Conservation (phyloP, 2,329 filamentous ascomycete genomes). For the Knufia petricola region DNA sequence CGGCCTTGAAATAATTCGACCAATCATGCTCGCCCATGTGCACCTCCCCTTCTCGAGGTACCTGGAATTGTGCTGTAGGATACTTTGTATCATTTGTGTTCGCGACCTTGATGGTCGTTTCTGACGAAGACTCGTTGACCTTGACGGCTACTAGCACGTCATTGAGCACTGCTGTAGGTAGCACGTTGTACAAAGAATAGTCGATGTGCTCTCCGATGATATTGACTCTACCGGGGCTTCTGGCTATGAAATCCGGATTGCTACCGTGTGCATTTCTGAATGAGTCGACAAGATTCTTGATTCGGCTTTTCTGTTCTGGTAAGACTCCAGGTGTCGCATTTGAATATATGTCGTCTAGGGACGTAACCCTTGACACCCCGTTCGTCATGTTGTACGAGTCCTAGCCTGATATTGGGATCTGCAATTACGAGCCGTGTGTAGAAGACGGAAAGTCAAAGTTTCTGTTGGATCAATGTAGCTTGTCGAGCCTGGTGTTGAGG, state of each 20-base stretch:
- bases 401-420: neutral
- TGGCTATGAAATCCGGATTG: slow-evolving; percentile 68
- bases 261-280: slow-evolving; percentile 64
- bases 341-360: slow-evolving; percentile 21
- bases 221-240: slow-evolving; percentile 90
- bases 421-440: neutral
- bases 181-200: slow-evolving; percentile 90
- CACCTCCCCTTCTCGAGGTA: slow-evolving; percentile 54
- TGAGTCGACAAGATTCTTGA: slow-evolving; percentile 60
- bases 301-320: slow-evolving; percentile 58
- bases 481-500: too few relatives aligned
- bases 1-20: slow-evolving; percentile 98
- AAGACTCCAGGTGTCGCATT: slow-evolving; percentile 50
- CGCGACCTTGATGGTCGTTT: slow-evolving; percentile 61
- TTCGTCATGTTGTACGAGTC: slow-evolving; percentile 16
- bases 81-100: slow-evolving; percentile 74
- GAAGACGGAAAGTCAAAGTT: neutral
- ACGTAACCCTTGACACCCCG: slow-evolving; percentile 18
- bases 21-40: slow-evolving; percentile 88
- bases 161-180: slow-evolving; percentile 89
- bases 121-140: slow-evolving; percentile 32
- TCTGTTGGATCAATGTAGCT: neutral
- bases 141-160: slow-evolving; percentile 81
- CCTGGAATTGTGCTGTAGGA: slow-evolving; percentile 61
- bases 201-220: slow-evolving; percentile 99